Conservation (phyloP, 352 stramenopile genomes). For the Phytopythium cucurbitacearum region DNA sequence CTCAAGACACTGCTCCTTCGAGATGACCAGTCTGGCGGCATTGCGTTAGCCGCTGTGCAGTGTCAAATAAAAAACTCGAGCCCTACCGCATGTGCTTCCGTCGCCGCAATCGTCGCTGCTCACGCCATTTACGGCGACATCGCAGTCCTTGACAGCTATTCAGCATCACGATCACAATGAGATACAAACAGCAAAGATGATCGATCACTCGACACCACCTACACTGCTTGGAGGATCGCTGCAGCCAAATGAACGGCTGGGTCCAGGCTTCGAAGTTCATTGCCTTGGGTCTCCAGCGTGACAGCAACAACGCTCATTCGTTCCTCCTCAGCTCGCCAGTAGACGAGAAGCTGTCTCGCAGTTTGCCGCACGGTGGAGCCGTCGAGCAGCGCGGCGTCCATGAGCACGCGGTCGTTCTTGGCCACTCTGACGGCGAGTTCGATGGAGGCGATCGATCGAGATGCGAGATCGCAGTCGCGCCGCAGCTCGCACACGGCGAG, state of each 20-base stretch:
- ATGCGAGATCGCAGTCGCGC: slow-evolving; percentile 13
- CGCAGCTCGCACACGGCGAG: slow-evolving; percentile 13
- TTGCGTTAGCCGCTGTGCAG: background rate
- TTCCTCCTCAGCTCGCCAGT: slow-evolving; percentile 26
- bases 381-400: slow-evolving; percentile 22
- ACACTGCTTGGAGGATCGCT: slow-evolving; percentile 27
- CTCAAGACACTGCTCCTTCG: slow-evolving; percentile 32
- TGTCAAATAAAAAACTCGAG: background rate
- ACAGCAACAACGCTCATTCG: slow-evolving; percentile 9
- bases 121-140: slow-evolving; percentile 8
- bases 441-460: background rate
- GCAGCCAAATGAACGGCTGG: slow-evolving; percentile 23
- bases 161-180: no score
- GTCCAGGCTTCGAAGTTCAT: slow-evolving; percentile 11
- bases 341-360: slow-evolving; percentile 19
- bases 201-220: background rate
- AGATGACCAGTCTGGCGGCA: slow-evolving; percentile 18
- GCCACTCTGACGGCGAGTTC: background rate
- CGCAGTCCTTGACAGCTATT: slow-evolving; percentile 17
- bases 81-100: slow-evolving; percentile 11
- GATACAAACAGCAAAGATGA: no score
- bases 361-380: slow-evolving; percentile 27
- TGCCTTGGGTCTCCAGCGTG: slow-evolving; percentile 9
- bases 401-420: slow-evolving; percentile 11
- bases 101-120: slow-evolving; percentile 6